Percentiles rank a stretch among this genome's conserved stretches.
phyloP scores from a whole-genome alignment of 768 basidiomycete genomes.

The Boletus subcaerulescens region DNA sequence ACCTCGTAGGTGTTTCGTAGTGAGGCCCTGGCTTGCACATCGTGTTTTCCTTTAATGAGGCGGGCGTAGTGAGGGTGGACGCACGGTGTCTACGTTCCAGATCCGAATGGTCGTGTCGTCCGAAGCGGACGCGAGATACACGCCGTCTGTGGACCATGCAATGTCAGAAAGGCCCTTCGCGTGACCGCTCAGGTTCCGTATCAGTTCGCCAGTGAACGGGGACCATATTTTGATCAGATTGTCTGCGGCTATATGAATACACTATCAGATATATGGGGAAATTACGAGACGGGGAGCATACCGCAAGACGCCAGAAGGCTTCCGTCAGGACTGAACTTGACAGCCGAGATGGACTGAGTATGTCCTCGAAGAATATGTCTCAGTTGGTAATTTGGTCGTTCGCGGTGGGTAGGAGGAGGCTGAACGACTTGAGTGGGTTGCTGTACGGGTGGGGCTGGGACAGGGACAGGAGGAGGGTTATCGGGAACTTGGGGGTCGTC shows the following conservation, averaged over 20 bases:
- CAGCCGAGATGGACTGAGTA: conserved; percentile 77
- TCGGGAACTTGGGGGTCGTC: conserved; percentile 79
- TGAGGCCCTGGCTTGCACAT: conserved; percentile 51
- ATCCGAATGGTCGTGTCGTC: conserved; percentile 89
- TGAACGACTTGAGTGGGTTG: conserved; percentile 31
- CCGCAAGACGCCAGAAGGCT: conserved; percentile 83
- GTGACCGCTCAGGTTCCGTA: conserved; percentile 73
- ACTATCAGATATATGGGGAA: not conserved
- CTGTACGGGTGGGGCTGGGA: conserved; percentile 34
- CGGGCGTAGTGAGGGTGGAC: conserved; percentile 26
- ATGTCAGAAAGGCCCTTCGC: conserved; percentile 85
- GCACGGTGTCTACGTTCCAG: conserved; percentile 81
- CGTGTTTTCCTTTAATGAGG: not conserved
- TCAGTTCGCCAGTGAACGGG: conserved; percentile 72
- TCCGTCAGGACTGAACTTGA: conserved; percentile 92
- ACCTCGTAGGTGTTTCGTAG: conserved; percentile 68
- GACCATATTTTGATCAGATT: conserved; percentile 81
- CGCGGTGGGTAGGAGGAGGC: conserved; percentile 37
- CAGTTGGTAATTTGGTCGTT: conserved; percentile 65
- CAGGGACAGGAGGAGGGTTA: conserved; percentile 36
- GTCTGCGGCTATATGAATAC: conserved; percentile 62
- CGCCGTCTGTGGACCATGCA: conserved; percentile 82
- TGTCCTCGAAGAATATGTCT: conserved; percentile 73
- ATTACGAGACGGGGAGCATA: conserved; percentile 31
- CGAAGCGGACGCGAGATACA: conserved; percentile 83